Evolutionary conservation across 2,329 filamentous ascomycete genomes (phyloP), one percentile per base, ranked within the genome.

Genomic region (Achaetomium macrosporum): DNA sequence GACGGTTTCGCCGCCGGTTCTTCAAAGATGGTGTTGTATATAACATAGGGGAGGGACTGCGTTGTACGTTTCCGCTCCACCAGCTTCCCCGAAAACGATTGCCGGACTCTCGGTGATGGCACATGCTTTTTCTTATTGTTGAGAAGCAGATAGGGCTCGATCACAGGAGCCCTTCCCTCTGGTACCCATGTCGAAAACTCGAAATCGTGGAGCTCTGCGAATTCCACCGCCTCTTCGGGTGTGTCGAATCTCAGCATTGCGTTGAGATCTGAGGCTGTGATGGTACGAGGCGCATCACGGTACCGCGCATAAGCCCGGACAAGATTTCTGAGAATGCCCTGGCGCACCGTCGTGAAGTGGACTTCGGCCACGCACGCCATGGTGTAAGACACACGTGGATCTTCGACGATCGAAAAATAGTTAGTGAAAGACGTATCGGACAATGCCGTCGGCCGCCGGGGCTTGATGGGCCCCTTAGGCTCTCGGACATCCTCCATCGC

Each of bases 361-460:
- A 83, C 79, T 61, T 86, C 83, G 7, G 82, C 82, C 55, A 87
- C 78, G 59, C 83, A 86, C 13, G 82, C 83, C 81, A 86, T 84
- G 1, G 81, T 84, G 62, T 86, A 87, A 0, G 83, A 85, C 2
- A 84, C 77, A 15, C 71, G 68, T 0, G 72, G 69, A 39, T 77
- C 73, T 58, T 79, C 73, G 29, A 86, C 70, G 44, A 86, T 82
- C 20, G 76, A 72, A 62, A 86, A 85, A 64, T 79, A 85, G 16
- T 77, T 73, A 20, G 73, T 69, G 42, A 75, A 79, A 6, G 73
- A 72, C 17, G 74, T 73, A 39, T 77, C 70, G 2, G 78, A 75
- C 20, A 75, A 64, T 11, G 76, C 74, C 16, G 76, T 68, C 1
- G 73, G 72, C 1, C 75, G 73, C 0, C 67, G 71, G 10, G 77